Evolutionary conservation across 148 eudicot species (phyloP), one percentile per base, ranked within the genome.

Genomic region (Beta vulgaris): DNA sequence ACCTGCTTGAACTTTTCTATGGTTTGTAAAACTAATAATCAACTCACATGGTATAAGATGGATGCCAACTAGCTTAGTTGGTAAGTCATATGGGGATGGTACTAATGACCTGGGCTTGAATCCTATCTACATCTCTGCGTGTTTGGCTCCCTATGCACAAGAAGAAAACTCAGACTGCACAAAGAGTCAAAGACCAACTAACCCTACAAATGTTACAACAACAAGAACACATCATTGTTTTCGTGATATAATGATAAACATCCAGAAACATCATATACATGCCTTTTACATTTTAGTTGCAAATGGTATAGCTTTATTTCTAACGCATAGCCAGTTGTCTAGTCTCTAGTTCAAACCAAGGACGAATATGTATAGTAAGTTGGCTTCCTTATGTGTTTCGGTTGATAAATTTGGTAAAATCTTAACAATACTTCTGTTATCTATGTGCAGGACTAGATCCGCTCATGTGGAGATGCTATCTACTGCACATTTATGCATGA

Each of bases 401-500:
- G 18, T 48, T 55, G 15, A 36, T 32, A 7, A 14, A 6, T 18
- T 10, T 11, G 25, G n/a, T 32, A 0, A 57, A 6, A 64, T 42
- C 31, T 6, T 58, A 79, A 69, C 71, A 44, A 1, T 12, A 10
- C 26, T 39, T 40, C 10, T 42, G 3, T 39, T 32, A 13, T n/a
- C 0, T 5, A 31, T 69, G 44, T 69, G 72, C 78, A 80, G 82
- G 78, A 75, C 28, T 80, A 80, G 37, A 62, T 12, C 23, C n/a
- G 54, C 61, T 43, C 63, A 49, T 49, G 6, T 43, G 53, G 14
- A 74, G 35, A 39, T 14, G 59, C 44, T 35, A 46, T 36, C 9
- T 31, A 9, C 18, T 73, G 37, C 46, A 60, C 40, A 71, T 25
- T 61, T n/a, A n/a, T n/a, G n/a, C n/a, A n/a, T n/a, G n/a, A n/a